Evolutionary conservation across 2,329 filamentous ascomycete genomes (phyloP).

Genomic region (Penicillium sp.): DNA sequence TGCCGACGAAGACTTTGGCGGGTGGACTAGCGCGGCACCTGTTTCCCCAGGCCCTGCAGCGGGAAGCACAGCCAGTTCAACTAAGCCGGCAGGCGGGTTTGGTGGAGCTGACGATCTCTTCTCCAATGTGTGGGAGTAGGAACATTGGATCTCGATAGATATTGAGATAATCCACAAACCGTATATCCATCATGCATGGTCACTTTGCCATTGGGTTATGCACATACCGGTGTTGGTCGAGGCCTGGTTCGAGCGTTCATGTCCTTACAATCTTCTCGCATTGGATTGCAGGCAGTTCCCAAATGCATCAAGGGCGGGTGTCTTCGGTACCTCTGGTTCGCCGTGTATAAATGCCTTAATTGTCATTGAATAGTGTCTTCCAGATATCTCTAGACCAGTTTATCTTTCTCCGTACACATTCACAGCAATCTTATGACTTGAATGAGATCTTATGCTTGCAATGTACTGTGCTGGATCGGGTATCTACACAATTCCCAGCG

Average conservation of each 20-base stretch:
- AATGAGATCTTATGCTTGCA: too few species aligned
- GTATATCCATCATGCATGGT: constrained; percentile 8
- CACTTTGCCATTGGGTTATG: constrained; percentile 11
- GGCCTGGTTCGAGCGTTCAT: background rate
- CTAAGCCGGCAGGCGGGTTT: constrained; percentile 56
- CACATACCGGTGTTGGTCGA: constrained; percentile 12
- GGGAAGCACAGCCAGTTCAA: constrained; percentile 37
- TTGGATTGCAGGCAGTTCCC: constrained; percentile 8
- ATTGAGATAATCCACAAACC: constrained; percentile 4
- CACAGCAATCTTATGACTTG: too few species aligned
- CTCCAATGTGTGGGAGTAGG: constrained; percentile 86
- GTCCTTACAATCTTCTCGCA: constrained; percentile 3
- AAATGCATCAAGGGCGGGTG: constrained; percentile 15
- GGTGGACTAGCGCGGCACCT: constrained; percentile 74
- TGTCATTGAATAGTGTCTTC: too few species aligned
- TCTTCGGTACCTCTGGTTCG: constrained; percentile 1
- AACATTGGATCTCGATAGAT: constrained; percentile 19
- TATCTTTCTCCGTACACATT: too few species aligned
- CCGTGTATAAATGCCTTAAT: too few species aligned
- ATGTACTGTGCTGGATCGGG: too few species aligned
- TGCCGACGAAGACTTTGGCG: constrained; percentile 91
- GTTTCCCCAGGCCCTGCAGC: constrained; percentile 39
- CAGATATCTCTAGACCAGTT: too few species aligned
- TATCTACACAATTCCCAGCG: too few species aligned
- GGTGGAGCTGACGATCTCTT: constrained; percentile 75